Base-by-base conservation (phyloP, 768 basidiomycete genomes). In the Amanita exitialis region DNA sequence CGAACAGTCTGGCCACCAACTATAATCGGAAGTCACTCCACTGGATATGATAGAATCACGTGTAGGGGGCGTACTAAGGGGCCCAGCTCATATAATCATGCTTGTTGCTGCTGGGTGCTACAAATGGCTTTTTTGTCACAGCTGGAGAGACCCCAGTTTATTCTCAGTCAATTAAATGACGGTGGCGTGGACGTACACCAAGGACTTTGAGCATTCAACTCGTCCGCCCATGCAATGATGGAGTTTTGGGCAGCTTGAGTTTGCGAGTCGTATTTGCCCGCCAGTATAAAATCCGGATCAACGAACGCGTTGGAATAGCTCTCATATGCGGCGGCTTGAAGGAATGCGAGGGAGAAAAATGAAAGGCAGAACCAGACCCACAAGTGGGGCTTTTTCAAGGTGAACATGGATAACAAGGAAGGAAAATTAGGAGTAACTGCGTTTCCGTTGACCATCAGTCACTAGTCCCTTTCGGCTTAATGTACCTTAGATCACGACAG, bases 11-110 rank as follows among this genome's bases (percentile, higher is more conserved):
- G 82, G 81, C 82, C 82, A 83, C 62, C 69, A 76, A 53, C 79
- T 80, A 52, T 4, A 44, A 35, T 0, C 34, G 38, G 32, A 41
- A 18, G n/a, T n/a, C 43, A 27, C 25, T 13, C n/a, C 13, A 15
- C 5, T 39, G 25, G 21, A 47, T 21, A 6, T 23, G 13, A 7
- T 28, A 2, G 25, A 3, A n/a, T 44, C 23, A 38, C 25, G 45
- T 9, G 7, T 13, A 44, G 27, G 51, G 4, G 42, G 44, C 78
- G 42, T 62, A 82, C 82, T 83, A 85, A 36, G 83, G 82, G 12
- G 80, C 77, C 77, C 79, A 83, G 60, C 80, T 82, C 74, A 83
- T 70, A 59, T 81, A 85, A 58, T 83, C 81, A 54, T 80, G 77
- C 30, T 69, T 69, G 58, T 79, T 67, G 1, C 77, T 77, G 16